phyloP scores from a whole-genome alignment of 768 basidiomycete species.

The Lactarius hengduanensis region DNA sequence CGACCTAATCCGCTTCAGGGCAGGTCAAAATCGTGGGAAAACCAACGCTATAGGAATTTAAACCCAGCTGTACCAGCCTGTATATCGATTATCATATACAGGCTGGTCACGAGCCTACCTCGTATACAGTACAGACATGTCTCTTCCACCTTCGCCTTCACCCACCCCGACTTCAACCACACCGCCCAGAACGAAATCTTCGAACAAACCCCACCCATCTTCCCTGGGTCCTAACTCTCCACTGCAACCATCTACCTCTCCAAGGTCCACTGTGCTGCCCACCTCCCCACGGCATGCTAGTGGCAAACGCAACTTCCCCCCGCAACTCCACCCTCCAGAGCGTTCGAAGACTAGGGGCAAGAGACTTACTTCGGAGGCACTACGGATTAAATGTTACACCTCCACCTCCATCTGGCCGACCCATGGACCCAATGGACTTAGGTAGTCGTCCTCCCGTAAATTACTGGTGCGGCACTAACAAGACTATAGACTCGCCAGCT shows the following conservation, averaged over 20 bases:
- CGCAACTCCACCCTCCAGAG: conserved; percentile 18
- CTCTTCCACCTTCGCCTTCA: conserved; percentile 12
- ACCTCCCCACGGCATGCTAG: conserved; percentile 6
- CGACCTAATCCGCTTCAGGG: too few species aligned
- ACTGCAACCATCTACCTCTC: conserved; percentile 7
- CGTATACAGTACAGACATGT: conserved; percentile 11
- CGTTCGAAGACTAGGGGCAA: conserved; percentile 47
- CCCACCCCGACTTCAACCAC: conserved; percentile 13
- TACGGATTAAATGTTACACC: conserved; percentile 81
- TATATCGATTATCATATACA: too few species aligned
- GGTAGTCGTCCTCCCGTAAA: conserved; percentile 42
- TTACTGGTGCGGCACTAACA: conserved; percentile 12
- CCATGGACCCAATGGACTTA: conserved; percentile 78
- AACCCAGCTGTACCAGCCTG: too few species aligned
- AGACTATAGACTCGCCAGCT: conserved; percentile 62
- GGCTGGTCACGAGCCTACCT: too few species aligned
- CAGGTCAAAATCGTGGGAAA: too few species aligned
- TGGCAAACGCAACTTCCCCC: conserved; percentile 13
- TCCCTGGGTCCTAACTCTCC: conserved; percentile 25
- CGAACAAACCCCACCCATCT: conserved; percentile 20
- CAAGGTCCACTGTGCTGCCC: not conserved
- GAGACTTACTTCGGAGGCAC: conserved; percentile 79
- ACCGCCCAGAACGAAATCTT: conserved; percentile 22
- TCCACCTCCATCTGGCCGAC: conserved; percentile 57
- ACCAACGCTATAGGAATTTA: too few species aligned